Conservation (phyloP, 345 rosid species). For the Populus nigra region DNA sequence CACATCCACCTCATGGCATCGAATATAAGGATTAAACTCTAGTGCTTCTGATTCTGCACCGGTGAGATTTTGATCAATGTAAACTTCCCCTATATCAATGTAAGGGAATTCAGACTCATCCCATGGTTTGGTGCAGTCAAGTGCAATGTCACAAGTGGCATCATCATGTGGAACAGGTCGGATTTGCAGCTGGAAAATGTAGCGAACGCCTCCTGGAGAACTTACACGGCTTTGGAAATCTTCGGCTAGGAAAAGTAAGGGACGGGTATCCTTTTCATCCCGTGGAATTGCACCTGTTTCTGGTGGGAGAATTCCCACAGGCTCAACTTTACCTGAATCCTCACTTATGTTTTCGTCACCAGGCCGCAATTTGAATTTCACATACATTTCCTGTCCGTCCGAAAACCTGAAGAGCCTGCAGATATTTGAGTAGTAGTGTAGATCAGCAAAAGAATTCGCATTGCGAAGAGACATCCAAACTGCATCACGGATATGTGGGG, state of each 20-base stretch:
- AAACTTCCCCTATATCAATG: constrained; percentile 47
- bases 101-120: constrained; percentile 50
- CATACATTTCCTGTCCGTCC: constrained; percentile 61
- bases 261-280: constrained; percentile 50
- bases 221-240: constrained; percentile 51
- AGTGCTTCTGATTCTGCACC: constrained; percentile 50
- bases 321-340: constrained; percentile 62
- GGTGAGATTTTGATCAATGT: constrained; percentile 44
- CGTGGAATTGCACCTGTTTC: constrained; percentile 73
- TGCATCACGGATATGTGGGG: constrained; percentile 55
- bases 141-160: constrained; percentile 38
- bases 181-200: constrained; percentile 56
- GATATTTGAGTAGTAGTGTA: constrained; percentile 61
- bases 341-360: constrained; percentile 38
- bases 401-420: constrained; percentile 54
- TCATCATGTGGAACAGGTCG: constrained; percentile 46
- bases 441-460: constrained; percentile 45
- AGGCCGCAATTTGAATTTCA: constrained; percentile 60
- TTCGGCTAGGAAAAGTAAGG: constrained; percentile 57
- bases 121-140: constrained; percentile 71
- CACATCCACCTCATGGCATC: constrained; percentile 48
- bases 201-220: constrained; percentile 46
- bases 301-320: constrained; percentile 64
- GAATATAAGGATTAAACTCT: constrained; percentile 53
- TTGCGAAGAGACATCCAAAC: constrained; percentile 59